phyloP scores from a whole-genome alignment of 2,329 filamentous ascomycete species.

The Ceratocystis ficicola region DNA sequence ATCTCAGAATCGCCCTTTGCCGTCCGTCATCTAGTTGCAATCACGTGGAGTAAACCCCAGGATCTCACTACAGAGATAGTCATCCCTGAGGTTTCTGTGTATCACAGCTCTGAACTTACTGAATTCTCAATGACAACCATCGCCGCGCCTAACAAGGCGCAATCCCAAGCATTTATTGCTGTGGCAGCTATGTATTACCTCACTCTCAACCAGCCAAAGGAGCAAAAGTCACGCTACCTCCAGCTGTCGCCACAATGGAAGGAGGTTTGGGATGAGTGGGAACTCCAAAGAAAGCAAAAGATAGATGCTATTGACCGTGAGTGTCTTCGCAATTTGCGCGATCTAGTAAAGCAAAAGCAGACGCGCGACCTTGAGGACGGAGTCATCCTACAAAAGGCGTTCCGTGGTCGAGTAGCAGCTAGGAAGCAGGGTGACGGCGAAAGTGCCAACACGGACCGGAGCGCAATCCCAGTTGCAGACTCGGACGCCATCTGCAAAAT shows the following conservation, averaged over 20 bases:
- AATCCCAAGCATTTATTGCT: constrained; percentile 79
- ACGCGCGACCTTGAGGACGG: constrained; percentile 61
- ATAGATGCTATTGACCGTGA: constrained; percentile 58
- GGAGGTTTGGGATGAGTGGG: constrained; percentile 73
- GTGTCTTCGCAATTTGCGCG: constrained; percentile 54
- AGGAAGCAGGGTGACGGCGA: constrained; percentile 36
- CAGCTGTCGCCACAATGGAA: constrained; percentile 70
- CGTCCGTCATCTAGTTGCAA: constrained; percentile 60
- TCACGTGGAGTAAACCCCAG: constrained; percentile 69
- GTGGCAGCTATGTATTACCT: constrained; percentile 72
- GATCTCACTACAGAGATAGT: constrained; percentile 36
- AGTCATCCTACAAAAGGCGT: constrained; percentile 64
- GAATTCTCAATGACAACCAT: constrained; percentile 62
- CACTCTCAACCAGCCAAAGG: constrained; percentile 64
- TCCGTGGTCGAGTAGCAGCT: constrained; percentile 46
- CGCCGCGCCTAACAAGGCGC: constrained; percentile 60
- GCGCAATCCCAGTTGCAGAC: constrained; percentile 31
- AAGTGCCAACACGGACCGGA: constrained; percentile 36
- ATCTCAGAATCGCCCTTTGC: constrained; percentile 64
- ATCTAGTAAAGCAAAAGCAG: constrained; percentile 54
- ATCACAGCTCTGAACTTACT: constrained; percentile 36
- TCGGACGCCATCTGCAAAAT: constrained; percentile 44
- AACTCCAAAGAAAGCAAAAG: constrained; percentile 55
- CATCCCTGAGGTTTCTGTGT: constrained; percentile 28
- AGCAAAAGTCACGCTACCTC: constrained; percentile 66